Base-by-base conservation (phyloP, 2,329 filamentous ascomycete species). In the Pseudogymnoascus sp. region DNA sequence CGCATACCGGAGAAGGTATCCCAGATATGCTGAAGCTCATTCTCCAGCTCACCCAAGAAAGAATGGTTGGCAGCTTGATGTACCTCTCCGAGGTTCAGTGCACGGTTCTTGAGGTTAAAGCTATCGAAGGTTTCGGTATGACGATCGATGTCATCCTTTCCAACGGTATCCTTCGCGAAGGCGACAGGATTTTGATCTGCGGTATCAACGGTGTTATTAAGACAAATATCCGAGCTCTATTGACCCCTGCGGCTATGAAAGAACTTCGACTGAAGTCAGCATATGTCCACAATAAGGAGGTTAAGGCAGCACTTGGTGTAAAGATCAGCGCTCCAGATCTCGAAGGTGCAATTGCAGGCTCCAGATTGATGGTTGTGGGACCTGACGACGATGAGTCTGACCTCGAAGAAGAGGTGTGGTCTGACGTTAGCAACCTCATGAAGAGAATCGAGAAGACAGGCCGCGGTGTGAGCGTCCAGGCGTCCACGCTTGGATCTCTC, bases 261-360 rank as follows among this genome's bases (percentile, higher is more conserved):
- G 94, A 99, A 75, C 77, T 99, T 67, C 92, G 95, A 74, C 85
- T 99, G 70, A 97, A 97, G 78, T 96, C 92, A 2, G 84, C 87
- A 65, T 99, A 99, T 71, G 93, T 99, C 31, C 95, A 99, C 80
- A 97, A 99, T 80, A 97, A 99, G 80, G 92, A 96, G 75, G 92
- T 97, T 78, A 99, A 97, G 82, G 94, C 95, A 18, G 92, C 94
- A 7, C 84, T 99, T 72, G 94, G 94, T 88, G 91, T 99, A 75
- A 99, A 99, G 84, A 97, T 99, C 73, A 92, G 92, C 66, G 94
- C 93, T 48, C 95, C 96, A 69, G 92, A 92, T 66, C 88, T 99
- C 21, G 94, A 99, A 75, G 88, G 90, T 65, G 94, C 95, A 68
- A 97, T 99, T 75, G 94, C 94, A 65, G 94, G 94, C 73, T 99